Percentiles rank a stretch among this genome's conserved stretches.
phyloP scores from a whole-genome alignment of 2,329 filamentous ascomycete species.

The Neoarthrinium moseri region DNA sequence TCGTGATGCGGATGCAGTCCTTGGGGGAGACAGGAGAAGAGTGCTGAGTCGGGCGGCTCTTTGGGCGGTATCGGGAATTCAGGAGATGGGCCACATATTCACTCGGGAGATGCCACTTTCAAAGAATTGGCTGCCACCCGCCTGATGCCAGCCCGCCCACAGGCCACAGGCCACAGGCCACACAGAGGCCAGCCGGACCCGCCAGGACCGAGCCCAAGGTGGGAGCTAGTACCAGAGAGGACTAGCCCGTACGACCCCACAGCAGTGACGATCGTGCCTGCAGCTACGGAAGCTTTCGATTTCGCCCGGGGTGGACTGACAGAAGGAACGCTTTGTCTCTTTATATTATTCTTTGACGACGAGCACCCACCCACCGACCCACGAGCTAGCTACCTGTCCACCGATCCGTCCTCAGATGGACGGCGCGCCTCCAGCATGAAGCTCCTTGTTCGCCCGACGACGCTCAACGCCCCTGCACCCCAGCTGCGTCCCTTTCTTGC shows the following conservation, averaged over 20 bases:
- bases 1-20: no score
- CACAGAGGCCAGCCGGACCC: no score
- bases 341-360: background rate
- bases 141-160: background rate
- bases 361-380: background rate
- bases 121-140: conserved; percentile 4
- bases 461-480: conserved; percentile 31
- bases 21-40: no score
- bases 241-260: conserved; percentile 1
- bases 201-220: background rate
- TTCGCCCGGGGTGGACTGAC: no score
- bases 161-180: background rate
- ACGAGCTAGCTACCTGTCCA: background rate
- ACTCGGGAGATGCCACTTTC: conserved; percentile 11
- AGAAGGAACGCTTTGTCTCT: no score
- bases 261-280: conserved; percentile 1
- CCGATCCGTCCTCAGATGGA: conserved; percentile 26
- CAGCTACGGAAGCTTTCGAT: no score
- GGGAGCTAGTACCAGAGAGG: background rate
- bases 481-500: conserved; percentile 35
- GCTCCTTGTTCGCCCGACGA: conserved; percentile 34
- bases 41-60: no score
- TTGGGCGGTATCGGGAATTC: no score
- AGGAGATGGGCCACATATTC: conserved; percentile 34
- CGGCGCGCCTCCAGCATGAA: conserved; percentile 44